Evolutionary conservation across 805 yeast species (phyloP).

Genomic region (Cyberlindnera lachancei): DNA sequence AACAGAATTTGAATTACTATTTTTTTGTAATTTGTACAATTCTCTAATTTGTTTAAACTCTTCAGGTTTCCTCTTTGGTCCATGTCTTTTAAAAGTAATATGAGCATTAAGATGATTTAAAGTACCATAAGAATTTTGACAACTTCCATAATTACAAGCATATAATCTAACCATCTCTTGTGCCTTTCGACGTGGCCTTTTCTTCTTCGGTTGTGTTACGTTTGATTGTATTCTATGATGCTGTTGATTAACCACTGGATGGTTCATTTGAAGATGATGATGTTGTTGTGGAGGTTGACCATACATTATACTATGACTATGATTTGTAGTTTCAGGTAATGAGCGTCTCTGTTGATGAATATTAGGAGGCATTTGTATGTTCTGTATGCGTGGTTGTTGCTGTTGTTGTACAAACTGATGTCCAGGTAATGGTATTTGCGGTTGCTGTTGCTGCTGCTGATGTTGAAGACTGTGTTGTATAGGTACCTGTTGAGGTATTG

Average conservation of each 20-base stretch:
- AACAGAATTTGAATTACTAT: conserved; percentile 12
- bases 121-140: conserved; percentile 52
- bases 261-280: conserved; percentile 1
- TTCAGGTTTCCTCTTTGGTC: conserved; percentile 44
- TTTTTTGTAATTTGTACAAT: conserved; percentile 33
- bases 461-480: neutral
- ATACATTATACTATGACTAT: neutral
- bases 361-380: neutral
- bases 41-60: conserved; percentile 46
- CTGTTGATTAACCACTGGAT: neutral
- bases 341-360: conserved; percentile 3
- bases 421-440: neutral
- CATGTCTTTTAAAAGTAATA: conserved; percentile 45
- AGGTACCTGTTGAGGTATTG: neutral
- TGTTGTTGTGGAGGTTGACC: conserved; percentile 2
- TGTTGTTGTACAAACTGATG: neutral
- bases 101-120: conserved; percentile 54
- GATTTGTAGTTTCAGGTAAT: conserved; percentile 1
- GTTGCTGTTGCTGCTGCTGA: neutral
- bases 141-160: conserved; percentile 38
- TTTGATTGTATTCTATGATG: neutral
- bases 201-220: conserved; percentile 19
- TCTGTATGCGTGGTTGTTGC: neutral
- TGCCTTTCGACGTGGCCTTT: conserved; percentile 46
- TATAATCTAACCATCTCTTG: conserved; percentile 50